These are phyloP conservation scores for Fusarium pininemorale DNA, from an alignment of 2,329 filamentous ascomycete species.

Conservation along the genomic window DNA sequence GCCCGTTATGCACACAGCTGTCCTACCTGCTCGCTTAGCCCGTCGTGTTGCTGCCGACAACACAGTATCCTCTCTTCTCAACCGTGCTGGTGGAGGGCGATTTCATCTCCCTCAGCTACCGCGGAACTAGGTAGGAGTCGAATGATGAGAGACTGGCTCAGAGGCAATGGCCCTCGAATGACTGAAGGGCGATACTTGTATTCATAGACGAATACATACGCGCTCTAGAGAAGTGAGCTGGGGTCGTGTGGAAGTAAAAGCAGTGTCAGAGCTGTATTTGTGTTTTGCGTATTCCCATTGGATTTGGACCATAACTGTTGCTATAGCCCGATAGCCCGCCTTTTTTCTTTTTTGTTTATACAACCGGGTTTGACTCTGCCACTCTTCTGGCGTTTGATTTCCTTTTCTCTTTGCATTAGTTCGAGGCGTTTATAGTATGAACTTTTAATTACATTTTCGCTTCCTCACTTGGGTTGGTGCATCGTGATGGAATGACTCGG, in stretches of 20 bases:
- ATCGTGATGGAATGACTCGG: background rate
- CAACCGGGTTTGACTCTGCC: slow-evolving; percentile 27
- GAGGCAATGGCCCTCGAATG: background rate
- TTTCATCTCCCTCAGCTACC: slow-evolving; percentile 40
- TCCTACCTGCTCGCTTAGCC: slow-evolving; percentile 25
- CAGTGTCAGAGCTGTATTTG: slow-evolving; percentile 4
- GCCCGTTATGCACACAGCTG: slow-evolving; percentile 37
- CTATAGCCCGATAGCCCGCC: slow-evolving; percentile 28
- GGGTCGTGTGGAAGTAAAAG: slow-evolving; percentile 9
- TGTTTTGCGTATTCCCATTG: slow-evolving; percentile 36
- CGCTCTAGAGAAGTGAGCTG: background rate
- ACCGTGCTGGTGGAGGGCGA: slow-evolving; percentile 26
- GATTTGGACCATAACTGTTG: slow-evolving; percentile 22
- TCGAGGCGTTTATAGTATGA: slow-evolving; percentile 44
- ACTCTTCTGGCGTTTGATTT: slow-evolving; percentile 32
- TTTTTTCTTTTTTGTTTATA: slow-evolving; percentile 28
- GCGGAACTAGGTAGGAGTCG: slow-evolving; percentile 17
- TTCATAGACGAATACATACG: background rate
- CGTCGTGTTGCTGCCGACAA: slow-evolving; percentile 18
- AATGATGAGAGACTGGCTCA: background rate
- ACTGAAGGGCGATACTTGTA: background rate
- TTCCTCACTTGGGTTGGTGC: background rate
- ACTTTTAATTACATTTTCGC: slow-evolving; percentile 42
- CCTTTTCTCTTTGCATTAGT: slow-evolving; percentile 39
- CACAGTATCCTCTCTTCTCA: slow-evolving; percentile 16